Conservation (phyloP, 1,284 basidiomycete genomes). For the Psilocybe mexicana region DNA sequence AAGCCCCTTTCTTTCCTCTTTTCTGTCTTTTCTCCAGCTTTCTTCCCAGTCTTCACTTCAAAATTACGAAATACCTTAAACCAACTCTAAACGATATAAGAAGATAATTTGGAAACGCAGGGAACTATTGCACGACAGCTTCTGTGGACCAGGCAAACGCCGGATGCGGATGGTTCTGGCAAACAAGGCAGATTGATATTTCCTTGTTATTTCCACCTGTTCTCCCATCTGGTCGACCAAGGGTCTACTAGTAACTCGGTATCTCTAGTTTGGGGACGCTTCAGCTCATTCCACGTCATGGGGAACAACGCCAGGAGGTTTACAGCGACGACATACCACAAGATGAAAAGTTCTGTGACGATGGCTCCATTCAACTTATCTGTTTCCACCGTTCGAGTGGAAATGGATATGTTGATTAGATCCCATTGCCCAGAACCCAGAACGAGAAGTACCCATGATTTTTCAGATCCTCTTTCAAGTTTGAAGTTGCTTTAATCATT, state of each 20-base stretch:
- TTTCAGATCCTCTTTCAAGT: too few species aligned
- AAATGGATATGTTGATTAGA: too few species aligned
- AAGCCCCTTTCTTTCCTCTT: constrained; percentile 5
- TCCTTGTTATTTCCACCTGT: not conserved
- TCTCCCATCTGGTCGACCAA: too few species aligned
- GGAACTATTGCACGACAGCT: too few species aligned
- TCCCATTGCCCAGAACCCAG: not conserved
- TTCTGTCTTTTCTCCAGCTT: not conserved
- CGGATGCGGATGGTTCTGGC: constrained; percentile 4
- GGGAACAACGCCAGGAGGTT: too few species aligned
- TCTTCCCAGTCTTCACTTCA: not conserved
- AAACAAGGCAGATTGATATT: not conserved
- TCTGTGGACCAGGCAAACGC: not conserved
- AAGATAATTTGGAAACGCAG: not conserved
- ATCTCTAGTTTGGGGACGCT: too few species aligned
- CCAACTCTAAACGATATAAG: not conserved
- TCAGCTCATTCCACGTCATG: too few species aligned
- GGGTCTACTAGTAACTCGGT: too few species aligned
- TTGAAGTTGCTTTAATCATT: too few species aligned
- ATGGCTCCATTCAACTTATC: not conserved
- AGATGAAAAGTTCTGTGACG: too few species aligned
- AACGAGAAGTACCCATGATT: too few species aligned
- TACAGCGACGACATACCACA: too few species aligned
- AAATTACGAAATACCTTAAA: not conserved
- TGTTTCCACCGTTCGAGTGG: not conserved